phyloP scores from a whole-genome alignment of 352 stramenopile species.

The Thraustochytrium sp. region DNA sequence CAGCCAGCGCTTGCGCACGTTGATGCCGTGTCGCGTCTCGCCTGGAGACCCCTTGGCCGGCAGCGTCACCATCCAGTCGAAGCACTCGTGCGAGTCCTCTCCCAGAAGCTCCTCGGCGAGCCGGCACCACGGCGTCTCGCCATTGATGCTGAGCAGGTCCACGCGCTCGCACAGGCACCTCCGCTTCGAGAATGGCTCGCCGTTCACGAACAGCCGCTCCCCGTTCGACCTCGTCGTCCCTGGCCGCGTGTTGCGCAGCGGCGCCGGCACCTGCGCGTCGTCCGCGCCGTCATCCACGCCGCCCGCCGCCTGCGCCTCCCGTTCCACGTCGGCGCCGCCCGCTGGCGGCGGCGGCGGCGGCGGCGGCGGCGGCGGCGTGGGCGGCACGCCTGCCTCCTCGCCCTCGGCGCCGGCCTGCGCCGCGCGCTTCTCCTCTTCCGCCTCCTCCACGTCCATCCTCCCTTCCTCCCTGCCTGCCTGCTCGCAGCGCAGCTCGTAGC shows the following conservation, averaged over 20 bases:
- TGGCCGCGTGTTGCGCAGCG: background rate
- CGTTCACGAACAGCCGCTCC: background rate
- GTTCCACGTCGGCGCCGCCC: no score
- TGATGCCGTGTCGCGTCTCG: background rate
- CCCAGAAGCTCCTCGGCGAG: background rate
- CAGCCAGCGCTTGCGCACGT: background rate
- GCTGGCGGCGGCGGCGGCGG: no score
- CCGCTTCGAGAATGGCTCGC: conserved; percentile 12
- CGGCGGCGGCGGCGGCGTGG: no score
- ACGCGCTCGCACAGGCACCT: conserved; percentile 11
- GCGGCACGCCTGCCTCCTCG: no score
- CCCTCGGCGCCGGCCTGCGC: no score
- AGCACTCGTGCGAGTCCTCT: background rate
- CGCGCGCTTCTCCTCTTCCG: no score
- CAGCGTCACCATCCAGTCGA: conserved; percentile 24
- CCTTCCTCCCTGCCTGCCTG: no score
- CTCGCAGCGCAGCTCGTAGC: no score
- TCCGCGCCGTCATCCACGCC: no score
- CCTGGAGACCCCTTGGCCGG: background rate
- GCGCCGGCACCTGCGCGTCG: no score
- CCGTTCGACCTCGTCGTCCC: background rate
- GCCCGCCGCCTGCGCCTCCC: no score
- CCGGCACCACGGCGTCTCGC: conserved; percentile 3
- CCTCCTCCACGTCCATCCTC: no score
- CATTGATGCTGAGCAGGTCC: background rate